Percentiles rank a stretch among this genome's conserved stretches.
Conservation (phyloP, 352 stramenopile species). For the Phytopythium helicoides region DNA sequence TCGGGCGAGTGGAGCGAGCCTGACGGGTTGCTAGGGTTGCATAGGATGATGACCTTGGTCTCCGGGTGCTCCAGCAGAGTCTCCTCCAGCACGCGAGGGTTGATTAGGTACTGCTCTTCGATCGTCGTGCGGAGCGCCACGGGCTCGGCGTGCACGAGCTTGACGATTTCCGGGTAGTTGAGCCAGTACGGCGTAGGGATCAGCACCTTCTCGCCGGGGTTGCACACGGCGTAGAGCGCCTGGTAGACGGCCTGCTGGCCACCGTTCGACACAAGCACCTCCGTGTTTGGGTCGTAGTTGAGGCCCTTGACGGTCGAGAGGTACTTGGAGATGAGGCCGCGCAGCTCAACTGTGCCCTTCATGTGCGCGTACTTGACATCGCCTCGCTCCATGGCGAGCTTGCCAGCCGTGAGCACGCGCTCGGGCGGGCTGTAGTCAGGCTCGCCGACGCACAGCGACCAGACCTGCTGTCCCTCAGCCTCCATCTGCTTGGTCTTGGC, state of each 20-base stretch:
- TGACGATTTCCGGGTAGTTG: slow-evolving; percentile 94
- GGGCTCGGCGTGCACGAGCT: slow-evolving; percentile 82
- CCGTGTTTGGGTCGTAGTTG: slow-evolving; percentile 74
- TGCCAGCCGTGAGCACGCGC: slow-evolving; percentile 89
- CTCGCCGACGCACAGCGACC: slow-evolving; percentile 94
- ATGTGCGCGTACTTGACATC: slow-evolving; percentile 95
- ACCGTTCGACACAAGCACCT: slow-evolving; percentile 95
- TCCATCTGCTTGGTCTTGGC: slow-evolving; percentile 94
- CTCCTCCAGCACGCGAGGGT: slow-evolving; percentile 69
- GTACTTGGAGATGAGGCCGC: slow-evolving; percentile 88
- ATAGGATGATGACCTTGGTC: slow-evolving; percentile 91
- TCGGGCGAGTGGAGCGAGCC: slow-evolving; percentile 71
- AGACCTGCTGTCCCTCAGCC: slow-evolving; percentile 88
- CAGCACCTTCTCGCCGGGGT: slow-evolving; percentile 92
- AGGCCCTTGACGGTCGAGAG: slow-evolving; percentile 85
- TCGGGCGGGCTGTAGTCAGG: slow-evolving; percentile 92
- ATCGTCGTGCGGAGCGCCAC: slow-evolving; percentile 88
- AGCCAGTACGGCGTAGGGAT: slow-evolving; percentile 96
- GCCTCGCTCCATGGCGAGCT: slow-evolving; percentile 57
- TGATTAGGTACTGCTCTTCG: slow-evolving; percentile 91
- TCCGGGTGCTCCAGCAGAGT: slow-evolving; percentile 66
- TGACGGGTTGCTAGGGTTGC: slow-evolving; percentile 96
- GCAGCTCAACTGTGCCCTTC: slow-evolving; percentile 85
- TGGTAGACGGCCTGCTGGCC: slow-evolving; percentile 95
- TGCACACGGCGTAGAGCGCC: slow-evolving; percentile 85